Percentiles rank a stretch among this genome's conserved stretches.
Conservation (phyloP, 805 yeast genomes). For the Nakazawaea peltata region DNA sequence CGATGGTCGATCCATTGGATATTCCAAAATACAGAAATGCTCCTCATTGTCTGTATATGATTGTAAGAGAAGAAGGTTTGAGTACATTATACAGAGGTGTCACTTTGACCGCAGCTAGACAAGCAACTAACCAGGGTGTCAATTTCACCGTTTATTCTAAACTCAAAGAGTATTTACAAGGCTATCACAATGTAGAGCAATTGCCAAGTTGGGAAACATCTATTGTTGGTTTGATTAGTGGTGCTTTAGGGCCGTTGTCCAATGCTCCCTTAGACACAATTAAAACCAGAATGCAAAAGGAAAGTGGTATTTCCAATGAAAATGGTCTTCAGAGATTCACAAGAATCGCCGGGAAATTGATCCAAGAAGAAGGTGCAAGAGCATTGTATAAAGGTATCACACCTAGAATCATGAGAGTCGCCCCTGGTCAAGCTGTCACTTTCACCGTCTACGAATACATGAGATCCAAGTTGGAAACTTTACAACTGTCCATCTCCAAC, state of each 20-base stretch:
- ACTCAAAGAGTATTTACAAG: constrained; percentile 63
- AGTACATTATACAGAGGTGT: constrained; percentile 90
- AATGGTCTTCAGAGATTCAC: constrained; percentile 71
- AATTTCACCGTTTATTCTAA: constrained; percentile 93
- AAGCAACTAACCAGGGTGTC: constrained; percentile 97
- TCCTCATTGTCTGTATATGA: constrained; percentile 78
- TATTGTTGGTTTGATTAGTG: constrained; percentile 81
- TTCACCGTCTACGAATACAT: constrained; percentile 93
- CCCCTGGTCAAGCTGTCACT: constrained; percentile 98
- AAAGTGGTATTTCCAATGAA: constrained; percentile 53
- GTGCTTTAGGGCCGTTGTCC: constrained; percentile 96
- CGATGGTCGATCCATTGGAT: constrained; percentile 75
- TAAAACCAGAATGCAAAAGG: constrained; percentile 94
- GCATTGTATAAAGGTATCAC: constrained; percentile 96
- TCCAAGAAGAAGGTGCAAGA: constrained; percentile 81
- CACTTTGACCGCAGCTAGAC: constrained; percentile 92
- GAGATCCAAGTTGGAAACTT: constrained; percentile 51
- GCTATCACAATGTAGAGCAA: constrained; percentile 43
- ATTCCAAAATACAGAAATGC: constrained; percentile 88
- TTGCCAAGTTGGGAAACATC: constrained; percentile 95
- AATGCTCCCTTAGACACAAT: constrained; percentile 97
- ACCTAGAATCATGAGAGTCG: constrained; percentile 98
- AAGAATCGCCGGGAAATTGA: constrained; percentile 71
- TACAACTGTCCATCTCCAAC: constrained; percentile 18
- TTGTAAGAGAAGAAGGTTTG: constrained; percentile 87